Conservation (phyloP, 495 filamentous ascomycete genomes). For the Penicillium goetzii region DNA sequence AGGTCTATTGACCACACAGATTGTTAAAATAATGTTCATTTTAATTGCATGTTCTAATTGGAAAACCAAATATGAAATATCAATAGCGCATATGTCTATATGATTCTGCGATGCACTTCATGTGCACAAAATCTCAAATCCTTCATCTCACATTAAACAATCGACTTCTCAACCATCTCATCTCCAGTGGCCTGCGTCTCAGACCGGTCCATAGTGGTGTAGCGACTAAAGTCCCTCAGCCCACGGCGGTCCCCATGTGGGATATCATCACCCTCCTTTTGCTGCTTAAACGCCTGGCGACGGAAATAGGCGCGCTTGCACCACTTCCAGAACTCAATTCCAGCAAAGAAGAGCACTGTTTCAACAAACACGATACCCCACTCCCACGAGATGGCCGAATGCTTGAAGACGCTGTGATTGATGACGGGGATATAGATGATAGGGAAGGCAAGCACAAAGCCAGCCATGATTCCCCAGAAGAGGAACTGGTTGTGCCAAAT, state of each 20-base stretch:
- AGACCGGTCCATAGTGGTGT: slow-evolving; percentile 46
- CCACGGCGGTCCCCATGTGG: slow-evolving; percentile 21
- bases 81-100: background rate
- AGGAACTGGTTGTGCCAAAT: slow-evolving; percentile 75
- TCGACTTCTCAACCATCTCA: slow-evolving; percentile 38
- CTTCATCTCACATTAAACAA: slow-evolving; percentile 32
- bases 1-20: background rate
- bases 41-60: background rate
- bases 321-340: slow-evolving; percentile 71
- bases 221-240: slow-evolving; percentile 41
- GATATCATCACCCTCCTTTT: slow-evolving; percentile 15
- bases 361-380: slow-evolving; percentile 67
- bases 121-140: slow-evolving; percentile 1
- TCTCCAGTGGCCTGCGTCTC: slow-evolving; percentile 40
- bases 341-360: slow-evolving; percentile 62
- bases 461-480: slow-evolving; percentile 68
- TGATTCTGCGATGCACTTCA: background rate
- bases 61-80: background rate
- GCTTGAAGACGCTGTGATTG: slow-evolving; percentile 71
- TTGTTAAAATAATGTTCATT: background rate
- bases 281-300: slow-evolving; percentile 28
- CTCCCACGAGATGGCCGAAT: slow-evolving; percentile 72
- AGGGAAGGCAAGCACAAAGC: slow-evolving; percentile 73
- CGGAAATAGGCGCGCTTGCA: slow-evolving; percentile 60
- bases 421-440: slow-evolving; percentile 73